phyloP scores from a whole-genome alignment of 2,329 filamentous ascomycete genomes.

The Nectriaceae sp. region DNA sequence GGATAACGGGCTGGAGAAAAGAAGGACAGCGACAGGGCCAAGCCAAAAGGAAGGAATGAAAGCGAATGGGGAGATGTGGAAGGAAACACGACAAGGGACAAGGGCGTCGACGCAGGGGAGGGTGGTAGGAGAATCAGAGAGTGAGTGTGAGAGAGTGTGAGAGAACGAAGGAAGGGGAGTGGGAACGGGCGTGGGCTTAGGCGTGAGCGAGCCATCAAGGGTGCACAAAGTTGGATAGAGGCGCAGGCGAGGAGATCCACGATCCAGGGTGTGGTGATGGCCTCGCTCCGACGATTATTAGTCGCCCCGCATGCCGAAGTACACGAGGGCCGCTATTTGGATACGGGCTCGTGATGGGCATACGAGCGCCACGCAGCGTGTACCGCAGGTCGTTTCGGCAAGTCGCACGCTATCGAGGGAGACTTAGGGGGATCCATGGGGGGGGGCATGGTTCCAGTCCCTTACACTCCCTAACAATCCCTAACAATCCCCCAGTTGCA shows the following conservation, averaged over 20 bases:
- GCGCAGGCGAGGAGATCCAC: conserved; percentile 1
- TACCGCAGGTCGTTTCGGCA: conserved; percentile 6
- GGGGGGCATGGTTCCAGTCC: no score
- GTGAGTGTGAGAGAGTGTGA: conserved; percentile 10
- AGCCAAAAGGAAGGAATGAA: conserved; percentile 32
- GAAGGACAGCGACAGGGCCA: conserved; percentile 33
- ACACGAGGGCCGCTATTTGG: conserved; percentile 11
- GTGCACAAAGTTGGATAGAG: conserved; percentile 1
- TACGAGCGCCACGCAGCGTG: conserved; percentile 5
- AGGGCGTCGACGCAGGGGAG: conserved; percentile 10
- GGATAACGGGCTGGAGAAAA: conserved; percentile 26
- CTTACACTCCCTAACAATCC: background rate
- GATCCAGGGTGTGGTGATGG: background rate
- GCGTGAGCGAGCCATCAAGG: conserved; percentile 4
- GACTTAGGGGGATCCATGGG: no score
- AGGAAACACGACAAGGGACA: conserved; percentile 37
- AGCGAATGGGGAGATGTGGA: conserved; percentile 32
- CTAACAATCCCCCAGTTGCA: background rate
- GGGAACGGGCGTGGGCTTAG: conserved; percentile 15
- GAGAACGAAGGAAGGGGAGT: conserved; percentile 14
- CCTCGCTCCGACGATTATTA: conserved; percentile 11
- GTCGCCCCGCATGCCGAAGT: conserved; percentile 13
- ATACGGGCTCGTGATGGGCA: conserved; percentile 11
- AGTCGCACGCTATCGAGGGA: conserved; percentile 18
- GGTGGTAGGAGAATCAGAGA: conserved; percentile 17